Base-by-base conservation (phyloP, 495 filamentous ascomycete species). In the Staphylotrichum longicolle region DNA sequence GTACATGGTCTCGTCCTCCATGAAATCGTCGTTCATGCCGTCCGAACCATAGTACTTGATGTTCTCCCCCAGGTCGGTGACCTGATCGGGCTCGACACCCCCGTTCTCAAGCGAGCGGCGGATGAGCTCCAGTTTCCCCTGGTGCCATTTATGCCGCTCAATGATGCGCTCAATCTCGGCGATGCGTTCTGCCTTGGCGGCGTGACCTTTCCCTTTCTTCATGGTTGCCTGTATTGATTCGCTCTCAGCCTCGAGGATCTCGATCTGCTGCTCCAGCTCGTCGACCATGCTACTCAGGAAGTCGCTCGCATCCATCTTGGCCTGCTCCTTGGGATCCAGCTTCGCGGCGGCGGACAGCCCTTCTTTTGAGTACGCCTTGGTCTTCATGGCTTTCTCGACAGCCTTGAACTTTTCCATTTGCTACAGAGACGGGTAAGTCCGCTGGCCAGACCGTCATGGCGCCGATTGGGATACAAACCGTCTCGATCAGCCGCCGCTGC, bases 311-410 rank as follows among this genome's bases (percentile, higher is more conserved):
- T 98, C 93, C 51, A 87, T 75, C 75, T 96, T 96, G 70, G 94
- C 92, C 72, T 93, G 90, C 70, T 97, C 93, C 70, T 88, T 94
- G 3, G 94, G 94, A 77, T 98, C 94, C 47, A 98, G 81, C 73
- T 96, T 93, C 50, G 91, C 88, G 3, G 91, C 91, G 50, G 91
- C 88, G 47, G 88, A 91, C 49, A 98, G 77, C 41, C 94, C 94
- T 76, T 97, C 95, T 82, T 98, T 98, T 44, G 95, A 98, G 74
- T 96, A 98, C 60, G 94, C 93, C 76, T 98, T 98, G 51, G 94
- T 98, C 79, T 98, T 98, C 93, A 98, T 98, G 74, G 96, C 94
- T 80, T 98, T 98, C 77, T 98, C 94, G n/a, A 98, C 94, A 32
- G 91, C 93, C 81, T 98, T 98, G 85, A 98, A 98, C 68, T 90